Evolutionary conservation across 2,329 filamentous ascomycete genomes (phyloP), one percentile per base, ranked within the genome.

Genomic region (Aspergillus spinulosporus): DNA sequence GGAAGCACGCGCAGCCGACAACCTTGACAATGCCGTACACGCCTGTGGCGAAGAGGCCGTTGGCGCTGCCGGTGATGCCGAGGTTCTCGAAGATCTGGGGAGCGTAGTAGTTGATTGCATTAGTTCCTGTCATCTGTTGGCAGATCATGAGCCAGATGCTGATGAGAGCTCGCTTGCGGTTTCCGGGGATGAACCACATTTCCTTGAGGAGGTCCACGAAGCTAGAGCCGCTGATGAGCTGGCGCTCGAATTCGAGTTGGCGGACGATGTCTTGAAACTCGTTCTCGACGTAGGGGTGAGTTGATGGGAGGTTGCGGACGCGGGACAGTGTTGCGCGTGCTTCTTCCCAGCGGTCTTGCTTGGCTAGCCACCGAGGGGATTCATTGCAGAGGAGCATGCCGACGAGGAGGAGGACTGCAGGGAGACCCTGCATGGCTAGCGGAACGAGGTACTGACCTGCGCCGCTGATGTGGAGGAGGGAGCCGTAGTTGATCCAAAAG

Each of bases 301-400:
- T 73, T 8, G 74, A 55, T 1, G 79, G 75, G 2, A 88, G 75
- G 54, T 82, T 76, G 39, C 86, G 82, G 40, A 90, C 77, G 37
- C 71, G 76, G 15, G 81, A 77, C 5, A 90, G 78, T 14, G 84
- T 80, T 0, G 57, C 58, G 2, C 79, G 81, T 1, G 87, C 84
- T 40, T 86, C 76, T 58, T 89, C 86, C 85, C 85, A 88, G 60
- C 85, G 80, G 63, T 88, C 86, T 64, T 84, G 80, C 62, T 84
- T 83, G 26, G 86, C 87, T 26, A 87, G 80, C 82, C 84, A 89
- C 62, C 87, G 81, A 11, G 87, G 86, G 5, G 84, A 86, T 64
- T 88, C 86, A 64, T 83, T 81, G 66, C 85, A 87, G 49, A 86
- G 69, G 1, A 82, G 66, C 79, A 90, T 88, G 61, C 84, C 83